Evolutionary conservation across 2,329 filamentous ascomycete species (phyloP).

Genomic region (Stachybotrys chartarum): DNA sequence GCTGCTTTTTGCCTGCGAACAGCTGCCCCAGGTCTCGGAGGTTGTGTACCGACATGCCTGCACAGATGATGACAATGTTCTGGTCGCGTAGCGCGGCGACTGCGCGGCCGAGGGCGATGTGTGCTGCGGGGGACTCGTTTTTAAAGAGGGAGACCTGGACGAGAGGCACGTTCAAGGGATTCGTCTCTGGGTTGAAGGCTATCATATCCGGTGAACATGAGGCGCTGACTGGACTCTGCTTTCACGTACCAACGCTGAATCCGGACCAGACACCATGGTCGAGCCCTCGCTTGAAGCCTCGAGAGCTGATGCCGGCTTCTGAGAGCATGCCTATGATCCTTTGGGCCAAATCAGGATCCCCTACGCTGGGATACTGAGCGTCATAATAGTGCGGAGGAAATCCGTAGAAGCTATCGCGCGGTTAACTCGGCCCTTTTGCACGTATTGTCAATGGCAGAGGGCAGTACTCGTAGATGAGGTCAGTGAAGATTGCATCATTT

Average conservation of each 20-base stretch:
- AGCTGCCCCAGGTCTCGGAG: conserved; percentile 41
- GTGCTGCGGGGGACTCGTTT: conserved; percentile 55
- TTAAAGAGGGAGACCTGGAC: conserved; percentile 67
- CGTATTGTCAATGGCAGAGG: background rate
- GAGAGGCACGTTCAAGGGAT: conserved; percentile 58
- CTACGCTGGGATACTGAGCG: conserved; percentile 57
- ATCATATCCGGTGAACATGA: background rate
- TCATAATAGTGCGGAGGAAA: conserved; percentile 65
- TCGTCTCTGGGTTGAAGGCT: conserved; percentile 54
- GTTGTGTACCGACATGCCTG: conserved; percentile 72
- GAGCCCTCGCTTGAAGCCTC: conserved; percentile 55
- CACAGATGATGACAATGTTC: conserved; percentile 60
- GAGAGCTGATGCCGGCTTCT: conserved; percentile 50
- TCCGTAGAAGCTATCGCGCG: conserved; percentile 51
- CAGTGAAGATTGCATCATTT: conserved; percentile 56
- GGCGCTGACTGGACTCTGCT: background rate
- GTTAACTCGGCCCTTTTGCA: conserved; percentile 8
- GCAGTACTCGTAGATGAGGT: conserved; percentile 60
- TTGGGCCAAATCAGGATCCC: conserved; percentile 51
- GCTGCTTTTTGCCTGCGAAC: conserved; percentile 28
- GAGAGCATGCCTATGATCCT: conserved; percentile 49
- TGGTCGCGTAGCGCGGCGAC: conserved; percentile 59
- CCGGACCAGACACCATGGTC: conserved; percentile 72
- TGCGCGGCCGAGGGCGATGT: conserved; percentile 62
- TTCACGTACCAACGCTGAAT: conserved; percentile 41